Conservation (phyloP, 2,329 filamentous ascomycete genomes). For the Sclerotinia trifoliorum region DNA sequence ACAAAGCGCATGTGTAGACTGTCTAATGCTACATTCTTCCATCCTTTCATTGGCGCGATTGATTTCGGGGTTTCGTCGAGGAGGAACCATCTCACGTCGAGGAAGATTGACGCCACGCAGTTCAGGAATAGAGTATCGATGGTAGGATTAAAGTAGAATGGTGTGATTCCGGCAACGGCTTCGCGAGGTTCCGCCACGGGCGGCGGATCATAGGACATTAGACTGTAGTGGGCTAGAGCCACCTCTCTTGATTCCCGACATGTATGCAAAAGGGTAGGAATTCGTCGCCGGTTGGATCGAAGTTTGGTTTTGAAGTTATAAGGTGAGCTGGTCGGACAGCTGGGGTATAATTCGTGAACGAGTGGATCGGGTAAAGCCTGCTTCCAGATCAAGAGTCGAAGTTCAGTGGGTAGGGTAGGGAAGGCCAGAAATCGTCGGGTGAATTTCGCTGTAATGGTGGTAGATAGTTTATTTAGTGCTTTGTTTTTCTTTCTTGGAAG, state of each 20-base stretch:
- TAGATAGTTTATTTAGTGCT: neutral
- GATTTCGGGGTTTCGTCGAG: slow-evolving; percentile 32
- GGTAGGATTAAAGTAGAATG: slow-evolving; percentile 37
- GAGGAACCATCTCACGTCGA: slow-evolving; percentile 39
- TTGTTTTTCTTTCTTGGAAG: neutral
- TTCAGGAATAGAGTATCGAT: slow-evolving; percentile 37
- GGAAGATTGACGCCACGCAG: slow-evolving; percentile 33
- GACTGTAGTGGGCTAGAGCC: slow-evolving; percentile 32
- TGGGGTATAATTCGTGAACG: slow-evolving; percentile 38
- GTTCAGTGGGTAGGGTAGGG: slow-evolving; percentile 32
- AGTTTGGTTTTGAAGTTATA: slow-evolving; percentile 39
- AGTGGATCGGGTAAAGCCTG: slow-evolving; percentile 29
- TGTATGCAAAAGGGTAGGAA: slow-evolving; percentile 35
- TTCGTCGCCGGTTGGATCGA: slow-evolving; percentile 35
- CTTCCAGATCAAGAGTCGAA: slow-evolving; percentile 37
- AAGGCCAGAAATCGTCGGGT: slow-evolving; percentile 25
- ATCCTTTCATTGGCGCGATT: slow-evolving; percentile 36
- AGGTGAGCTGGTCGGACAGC: slow-evolving; percentile 28
- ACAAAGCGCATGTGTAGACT: slow-evolving; percentile 38
- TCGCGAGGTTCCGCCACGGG: slow-evolving; percentile 14
- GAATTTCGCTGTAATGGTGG: slow-evolving; percentile 21
- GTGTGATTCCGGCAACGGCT: slow-evolving; percentile 35
- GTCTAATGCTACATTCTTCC: slow-evolving; percentile 38
- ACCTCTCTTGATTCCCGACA: slow-evolving; percentile 34
- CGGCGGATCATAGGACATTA: slow-evolving; percentile 35